Evolutionary conservation across 176 grass and related monocot species (phyloP).

Genomic region (Eragrostis curvula): DNA sequence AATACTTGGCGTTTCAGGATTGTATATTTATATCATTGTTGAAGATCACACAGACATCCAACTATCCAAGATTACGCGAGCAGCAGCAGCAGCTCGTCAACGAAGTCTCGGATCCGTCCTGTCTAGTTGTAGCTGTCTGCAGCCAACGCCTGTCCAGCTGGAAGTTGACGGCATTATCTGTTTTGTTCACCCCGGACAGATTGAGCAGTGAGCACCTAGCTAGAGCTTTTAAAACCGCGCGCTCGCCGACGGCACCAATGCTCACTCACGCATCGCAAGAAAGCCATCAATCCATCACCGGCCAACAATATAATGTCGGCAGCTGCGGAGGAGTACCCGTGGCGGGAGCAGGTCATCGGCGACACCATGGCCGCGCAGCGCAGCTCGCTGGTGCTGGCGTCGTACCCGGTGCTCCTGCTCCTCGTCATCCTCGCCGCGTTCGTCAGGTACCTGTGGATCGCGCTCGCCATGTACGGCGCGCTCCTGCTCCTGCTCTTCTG

Average conservation of each 20-base stretch:
- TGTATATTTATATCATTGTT: not conserved
- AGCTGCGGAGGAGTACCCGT: not conserved
- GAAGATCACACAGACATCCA: conserved; percentile 6
- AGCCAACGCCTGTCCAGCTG: conserved; percentile 5
- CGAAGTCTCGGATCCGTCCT: conserved; percentile 31
- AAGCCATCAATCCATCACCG: not conserved
- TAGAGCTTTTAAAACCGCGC: not conserved
- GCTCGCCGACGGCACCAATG: not conserved
- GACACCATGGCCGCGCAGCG: not conserved
- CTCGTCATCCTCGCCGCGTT: conserved; percentile 50
- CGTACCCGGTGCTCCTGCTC: conserved; percentile 46
- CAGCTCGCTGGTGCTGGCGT: conserved; percentile 38
- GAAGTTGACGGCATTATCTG: conserved; percentile 28
- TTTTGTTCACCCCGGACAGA: not conserved
- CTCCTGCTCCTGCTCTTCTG: conserved; percentile 29
- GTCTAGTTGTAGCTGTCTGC: conserved; percentile 32
- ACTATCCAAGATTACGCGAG: not conserved
- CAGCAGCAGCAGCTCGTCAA: not conserved
- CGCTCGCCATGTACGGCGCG: conserved; percentile 41
- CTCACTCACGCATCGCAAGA: not conserved
- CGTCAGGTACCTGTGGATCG: conserved; percentile 50
- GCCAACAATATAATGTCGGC: not conserved
- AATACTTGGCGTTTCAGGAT: not conserved
- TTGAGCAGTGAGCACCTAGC: not conserved
- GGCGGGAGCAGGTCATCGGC: not conserved